phyloP scores from a whole-genome alignment of 306 rosid genomes.

The Castanea sativa region DNA sequence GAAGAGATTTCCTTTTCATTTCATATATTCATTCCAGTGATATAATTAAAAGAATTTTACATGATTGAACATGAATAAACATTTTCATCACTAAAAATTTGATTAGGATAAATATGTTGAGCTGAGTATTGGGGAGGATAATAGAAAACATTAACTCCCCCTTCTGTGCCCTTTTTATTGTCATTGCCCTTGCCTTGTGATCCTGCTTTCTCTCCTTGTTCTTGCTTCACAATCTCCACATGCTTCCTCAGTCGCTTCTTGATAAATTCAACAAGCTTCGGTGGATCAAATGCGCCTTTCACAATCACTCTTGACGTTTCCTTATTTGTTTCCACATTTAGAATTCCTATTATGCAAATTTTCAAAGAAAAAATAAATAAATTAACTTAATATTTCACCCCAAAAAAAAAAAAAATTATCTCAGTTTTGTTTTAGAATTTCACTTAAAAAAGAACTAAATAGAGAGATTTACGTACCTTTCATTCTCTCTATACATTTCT shows the following conservation, averaged over 20 bases:
- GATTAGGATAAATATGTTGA: conserved; percentile 38
- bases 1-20: no score
- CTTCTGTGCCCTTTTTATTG: background rate
- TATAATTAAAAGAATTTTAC: conserved; percentile 23
- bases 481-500: conserved; percentile 45
- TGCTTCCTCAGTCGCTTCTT: conserved; percentile 55
- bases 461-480: conserved; percentile 29
- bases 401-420: background rate
- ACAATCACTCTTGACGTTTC: conserved; percentile 56
- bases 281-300: conserved; percentile 50
- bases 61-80: conserved; percentile 64
- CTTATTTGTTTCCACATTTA: conserved; percentile 45
- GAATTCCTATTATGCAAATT: conserved; percentile 37
- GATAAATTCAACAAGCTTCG: conserved; percentile 34
- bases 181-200: background rate
- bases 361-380: background rate
- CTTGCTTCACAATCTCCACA: conserved; percentile 47
- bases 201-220: conserved; percentile 8
- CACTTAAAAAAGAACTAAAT: background rate
- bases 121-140: conserved; percentile 60
- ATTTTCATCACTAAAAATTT: conserved; percentile 72
- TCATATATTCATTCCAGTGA: no score
- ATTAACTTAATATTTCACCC: background rate
- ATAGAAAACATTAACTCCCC: conserved; percentile 9
- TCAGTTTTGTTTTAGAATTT: no score